These are phyloP conservation scores for Macrotyloma uniflorum DNA, from an alignment of 306 rosid species.

Conservation along the genomic window DNA sequence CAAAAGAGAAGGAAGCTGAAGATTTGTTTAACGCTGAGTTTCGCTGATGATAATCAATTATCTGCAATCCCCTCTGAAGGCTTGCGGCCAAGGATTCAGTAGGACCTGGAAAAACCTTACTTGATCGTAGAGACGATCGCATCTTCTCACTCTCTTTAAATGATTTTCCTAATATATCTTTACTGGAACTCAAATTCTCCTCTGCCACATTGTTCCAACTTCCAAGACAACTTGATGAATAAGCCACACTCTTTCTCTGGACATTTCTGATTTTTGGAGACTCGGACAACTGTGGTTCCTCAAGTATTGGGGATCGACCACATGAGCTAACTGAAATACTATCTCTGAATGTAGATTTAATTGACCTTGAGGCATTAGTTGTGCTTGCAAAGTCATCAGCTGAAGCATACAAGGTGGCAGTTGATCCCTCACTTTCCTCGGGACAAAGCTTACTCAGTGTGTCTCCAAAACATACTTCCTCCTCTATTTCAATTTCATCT, in stretches of 20 bases:
- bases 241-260: constrained; percentile 67
- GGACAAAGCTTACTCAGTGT: constrained; percentile 42
- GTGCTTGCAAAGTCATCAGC: constrained; percentile 39
- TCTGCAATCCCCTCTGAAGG: constrained; percentile 90
- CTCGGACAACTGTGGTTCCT: constrained; percentile 80
- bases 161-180: constrained; percentile 61
- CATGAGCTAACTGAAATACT: constrained; percentile 71
- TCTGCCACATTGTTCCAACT: constrained; percentile 57
- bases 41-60: constrained; percentile 85
- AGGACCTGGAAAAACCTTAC: constrained; percentile 70
- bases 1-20: constrained; percentile 84
- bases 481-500: constrained; percentile 63
- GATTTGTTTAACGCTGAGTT: constrained; percentile 73
- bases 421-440: constrained; percentile 45
- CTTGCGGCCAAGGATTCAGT: constrained; percentile 92
- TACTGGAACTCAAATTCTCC: constrained; percentile 52
- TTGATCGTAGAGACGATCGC: constrained; percentile 62
- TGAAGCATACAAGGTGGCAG: constrained; percentile 37
- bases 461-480: constrained; percentile 49
- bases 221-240: constrained; percentile 65
- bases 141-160: constrained; percentile 51
- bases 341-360: constrained; percentile 53
- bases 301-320: constrained; percentile 59
- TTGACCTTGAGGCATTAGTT: constrained; percentile 45
- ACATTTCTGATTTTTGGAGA: constrained; percentile 84